phyloP scores from a whole-genome alignment of 176 grass and related monocot genomes.

The Chloris gayana region DNA sequence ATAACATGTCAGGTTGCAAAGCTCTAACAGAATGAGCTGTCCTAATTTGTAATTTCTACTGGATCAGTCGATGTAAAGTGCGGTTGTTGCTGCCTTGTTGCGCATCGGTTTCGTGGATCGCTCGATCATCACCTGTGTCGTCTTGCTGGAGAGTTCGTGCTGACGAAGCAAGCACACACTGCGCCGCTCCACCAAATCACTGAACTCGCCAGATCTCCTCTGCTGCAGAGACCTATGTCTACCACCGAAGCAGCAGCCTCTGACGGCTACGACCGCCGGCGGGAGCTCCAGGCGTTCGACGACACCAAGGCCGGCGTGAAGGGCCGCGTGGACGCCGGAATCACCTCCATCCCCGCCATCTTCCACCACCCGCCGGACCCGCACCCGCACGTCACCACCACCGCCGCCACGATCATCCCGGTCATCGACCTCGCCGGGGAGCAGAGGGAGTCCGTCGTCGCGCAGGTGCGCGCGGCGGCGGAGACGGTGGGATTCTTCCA shows the following conservation, averaged over 20 bases:
- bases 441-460: neutral
- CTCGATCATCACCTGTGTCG: neutral
- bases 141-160: neutral
- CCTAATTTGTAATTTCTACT: too few species aligned
- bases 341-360: conserved; percentile 5
- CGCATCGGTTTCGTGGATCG: neutral
- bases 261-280: conserved; percentile 28
- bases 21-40: too few species aligned
- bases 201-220: neutral
- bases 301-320: conserved; percentile 71
- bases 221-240: neutral
- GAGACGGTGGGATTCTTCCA: conserved; percentile 28
- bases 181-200: neutral
- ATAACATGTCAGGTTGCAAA: too few species aligned
- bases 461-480: neutral
- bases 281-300: conserved; percentile 53
- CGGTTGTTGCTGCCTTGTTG: neutral
- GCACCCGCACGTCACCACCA: neutral
- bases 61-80: too few species aligned
- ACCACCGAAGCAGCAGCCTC: neutral
- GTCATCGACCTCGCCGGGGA: neutral
- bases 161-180: neutral
- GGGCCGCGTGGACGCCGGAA: conserved; percentile 55
- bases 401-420: neutral
- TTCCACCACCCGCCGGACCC: neutral